Evolutionary conservation across 2,329 filamentous ascomycete species (phyloP).

Genomic region (Tympanopsis confertula): DNA sequence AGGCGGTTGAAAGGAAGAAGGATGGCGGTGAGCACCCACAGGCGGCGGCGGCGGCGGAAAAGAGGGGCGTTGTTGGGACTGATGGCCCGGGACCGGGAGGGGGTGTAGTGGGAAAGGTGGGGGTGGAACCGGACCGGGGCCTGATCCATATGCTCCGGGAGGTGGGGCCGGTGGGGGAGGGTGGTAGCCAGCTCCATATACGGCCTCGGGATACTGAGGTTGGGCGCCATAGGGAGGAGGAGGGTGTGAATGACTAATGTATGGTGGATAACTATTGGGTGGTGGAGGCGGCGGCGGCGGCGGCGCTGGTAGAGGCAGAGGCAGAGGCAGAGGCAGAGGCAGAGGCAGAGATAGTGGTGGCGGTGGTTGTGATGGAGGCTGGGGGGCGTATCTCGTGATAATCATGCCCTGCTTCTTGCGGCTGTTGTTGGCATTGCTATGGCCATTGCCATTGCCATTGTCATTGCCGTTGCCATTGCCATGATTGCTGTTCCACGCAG

Average conservation of each 20-base stretch:
- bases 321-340: not conserved
- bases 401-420: too few species aligned
- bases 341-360: not conserved
- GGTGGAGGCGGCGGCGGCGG: not conserved
- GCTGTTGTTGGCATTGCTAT: not conserved
- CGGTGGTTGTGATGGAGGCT: constrained; percentile 4
- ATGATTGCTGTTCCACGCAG: too few species aligned
- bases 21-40: constrained; percentile 5
- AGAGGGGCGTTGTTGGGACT: too few species aligned
- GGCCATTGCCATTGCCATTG: not conserved
- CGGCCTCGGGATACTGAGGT: constrained; percentile 9
- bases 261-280: constrained; percentile 2
- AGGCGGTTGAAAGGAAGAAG: constrained; percentile 1
- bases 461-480: not conserved
- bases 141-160: too few species aligned
- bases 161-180: too few species aligned
- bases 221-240: constrained; percentile 8
- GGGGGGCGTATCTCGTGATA: too few species aligned
- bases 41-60: too few species aligned
- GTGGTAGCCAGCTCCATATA: too few species aligned
- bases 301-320: not conserved
- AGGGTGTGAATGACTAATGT: constrained; percentile 4
- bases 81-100: too few species aligned
- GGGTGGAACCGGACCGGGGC: too few species aligned
- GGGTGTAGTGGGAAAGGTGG: too few species aligned